Percentiles rank a stretch among this genome's conserved stretches.
phyloP scores from a whole-genome alignment of 2,329 filamentous ascomycete genomes.

The Pseudogymnoascus sp. region DNA sequence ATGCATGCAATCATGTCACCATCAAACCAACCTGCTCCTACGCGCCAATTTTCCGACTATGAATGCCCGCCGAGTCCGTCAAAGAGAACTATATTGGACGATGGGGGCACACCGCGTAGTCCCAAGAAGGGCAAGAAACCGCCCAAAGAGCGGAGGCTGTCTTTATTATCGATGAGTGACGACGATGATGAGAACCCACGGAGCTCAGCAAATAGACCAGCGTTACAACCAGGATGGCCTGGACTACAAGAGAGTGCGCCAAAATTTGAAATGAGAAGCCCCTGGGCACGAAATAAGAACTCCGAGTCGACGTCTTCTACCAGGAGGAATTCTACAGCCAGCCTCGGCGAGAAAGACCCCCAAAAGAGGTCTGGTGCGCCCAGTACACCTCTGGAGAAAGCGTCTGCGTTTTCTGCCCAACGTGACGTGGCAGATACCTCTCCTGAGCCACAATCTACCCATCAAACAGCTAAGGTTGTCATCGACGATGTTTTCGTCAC shows the following conservation, averaged over 20 bases:
- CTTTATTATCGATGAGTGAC: neutral
- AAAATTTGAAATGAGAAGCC: neutral
- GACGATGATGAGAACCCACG: neutral
- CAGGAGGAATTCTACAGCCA: neutral
- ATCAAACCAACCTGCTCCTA: constrained; percentile 8
- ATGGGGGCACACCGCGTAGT: constrained; percentile 12
- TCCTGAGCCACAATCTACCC: neutral
- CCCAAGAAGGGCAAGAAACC: neutral
- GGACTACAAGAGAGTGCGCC: neutral
- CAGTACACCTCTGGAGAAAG: neutral
- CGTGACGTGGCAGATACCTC: neutral
- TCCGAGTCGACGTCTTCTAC: neutral
- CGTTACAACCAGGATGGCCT: neutral
- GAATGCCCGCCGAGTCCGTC: neutral
- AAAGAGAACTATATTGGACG: neutral
- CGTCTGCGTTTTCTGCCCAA: neutral
- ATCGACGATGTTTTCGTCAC: neutral
- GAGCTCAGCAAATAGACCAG: neutral
- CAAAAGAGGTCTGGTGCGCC: neutral
- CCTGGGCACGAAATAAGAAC: neutral
- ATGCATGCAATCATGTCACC: constrained; percentile 11
- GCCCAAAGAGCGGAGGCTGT: neutral
- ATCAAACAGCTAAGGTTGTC: neutral
- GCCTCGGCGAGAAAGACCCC: neutral
- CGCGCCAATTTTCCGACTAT: neutral